Evolutionary conservation across 345 rosid genomes (phyloP).

Genomic region (Mercurialis annua): DNA sequence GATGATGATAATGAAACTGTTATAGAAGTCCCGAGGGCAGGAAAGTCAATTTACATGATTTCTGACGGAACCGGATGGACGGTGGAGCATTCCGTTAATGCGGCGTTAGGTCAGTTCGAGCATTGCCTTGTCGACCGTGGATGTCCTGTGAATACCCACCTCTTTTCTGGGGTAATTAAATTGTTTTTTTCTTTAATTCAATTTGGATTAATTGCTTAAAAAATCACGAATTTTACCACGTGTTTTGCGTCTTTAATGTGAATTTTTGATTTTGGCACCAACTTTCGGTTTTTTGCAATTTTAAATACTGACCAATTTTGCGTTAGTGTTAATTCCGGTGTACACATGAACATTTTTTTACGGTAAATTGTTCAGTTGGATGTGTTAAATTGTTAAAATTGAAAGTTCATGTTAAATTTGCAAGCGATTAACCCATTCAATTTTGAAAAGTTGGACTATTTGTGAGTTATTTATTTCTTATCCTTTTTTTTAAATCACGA

Average conservation of each 20-base stretch:
- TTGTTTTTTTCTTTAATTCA: neutral
- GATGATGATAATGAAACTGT: conserved; percentile 31
- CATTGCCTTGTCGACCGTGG: conserved; percentile 84
- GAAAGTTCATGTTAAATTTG: too few relatives aligned
- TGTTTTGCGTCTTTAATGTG: too few relatives aligned
- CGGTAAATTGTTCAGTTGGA: too few relatives aligned
- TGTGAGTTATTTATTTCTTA: too few relatives aligned
- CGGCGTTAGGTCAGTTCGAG: conserved; percentile 90
- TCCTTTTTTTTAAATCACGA: too few relatives aligned
- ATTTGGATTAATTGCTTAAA: neutral
- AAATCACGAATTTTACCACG: too few relatives aligned
- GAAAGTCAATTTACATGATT: conserved; percentile 72
- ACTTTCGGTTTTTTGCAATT: too few relatives aligned
- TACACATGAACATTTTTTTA: neutral
- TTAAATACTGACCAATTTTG: neutral
- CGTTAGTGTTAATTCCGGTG: neutral
- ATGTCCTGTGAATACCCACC: conserved; percentile 84
- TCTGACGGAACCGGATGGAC: conserved; percentile 99
- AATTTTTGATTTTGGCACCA: too few relatives aligned
- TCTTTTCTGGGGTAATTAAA: conserved; percentile 78
- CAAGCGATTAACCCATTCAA: too few relatives aligned
- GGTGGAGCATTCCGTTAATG: conserved; percentile 78
- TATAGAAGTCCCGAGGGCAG: conserved; percentile 30
- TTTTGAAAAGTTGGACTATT: too few relatives aligned
- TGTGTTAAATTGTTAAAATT: too few relatives aligned